Base-by-base conservation (phyloP, 2,329 filamentous ascomycete species). In the Cladosporium sp. region DNA sequence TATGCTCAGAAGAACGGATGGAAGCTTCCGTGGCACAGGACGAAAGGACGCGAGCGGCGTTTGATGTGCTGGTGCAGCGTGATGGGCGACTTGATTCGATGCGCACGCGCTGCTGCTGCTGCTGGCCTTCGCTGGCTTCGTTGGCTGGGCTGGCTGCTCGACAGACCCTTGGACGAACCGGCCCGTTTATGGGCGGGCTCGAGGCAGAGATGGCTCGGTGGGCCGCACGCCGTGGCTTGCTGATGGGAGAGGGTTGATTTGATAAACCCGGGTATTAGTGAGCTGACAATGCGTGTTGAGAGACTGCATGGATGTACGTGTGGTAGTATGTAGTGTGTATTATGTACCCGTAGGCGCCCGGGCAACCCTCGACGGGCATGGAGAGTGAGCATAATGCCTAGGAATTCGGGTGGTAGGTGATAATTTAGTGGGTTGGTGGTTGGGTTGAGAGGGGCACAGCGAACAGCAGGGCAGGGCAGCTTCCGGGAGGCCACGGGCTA, bases 11-110 rank as follows among this genome's bases (percentile, higher is more conserved):
- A 25, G 36, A n/a, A 33, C 35, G 13, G 19, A 32, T 40, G 36
- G 45, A 39, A 48, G 45, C 36, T 48, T 48, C 45, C 27, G 45
- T 48, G 45, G 43, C 32, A 46, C 43, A 27, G 16, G 16, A 38
- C 5, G 35, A 15, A 18, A 12, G 22, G 11, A 27, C 20, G 39
- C 15, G n/a, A 32, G 30, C 32, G 33, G 19, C 30, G 39, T 42
- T 22, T 30, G 22, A 42, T 30, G 4, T 27, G 22, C 22, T 5
- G 22, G 22, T 27, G 22, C 4, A 5, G 32, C 32, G 36, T 38
- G 36, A 38, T 19, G 36, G 36, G 8, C 36, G 36, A 20, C 16
- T 12, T 22, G 40, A 42, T 42, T 42, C 15, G 30, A 20, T 12
- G 19, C 35, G 30, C 12, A 33, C 27, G 42, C 42, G 43, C 35